These are phyloP conservation scores for Penicillium samsonianum DNA, from an alignment of 495 filamentous ascomycete genomes.

Conservation along the genomic window DNA sequence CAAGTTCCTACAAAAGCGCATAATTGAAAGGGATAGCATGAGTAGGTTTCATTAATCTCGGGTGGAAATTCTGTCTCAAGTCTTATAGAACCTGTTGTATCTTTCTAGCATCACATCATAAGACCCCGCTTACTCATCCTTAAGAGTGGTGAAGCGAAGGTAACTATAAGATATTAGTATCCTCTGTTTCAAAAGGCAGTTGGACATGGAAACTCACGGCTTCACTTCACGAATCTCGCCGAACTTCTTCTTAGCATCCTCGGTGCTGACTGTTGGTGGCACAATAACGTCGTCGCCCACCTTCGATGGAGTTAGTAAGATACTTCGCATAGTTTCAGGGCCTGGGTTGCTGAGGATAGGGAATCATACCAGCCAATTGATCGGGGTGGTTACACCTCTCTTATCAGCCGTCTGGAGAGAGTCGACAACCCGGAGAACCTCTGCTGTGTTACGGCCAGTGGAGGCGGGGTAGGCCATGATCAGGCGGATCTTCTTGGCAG, in stretches of 20 bases:
- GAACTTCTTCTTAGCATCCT: slow-evolving; percentile 68
- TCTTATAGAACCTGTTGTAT: slow-evolving; percentile 6
- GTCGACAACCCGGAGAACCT: slow-evolving; percentile 68
- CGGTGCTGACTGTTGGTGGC: slow-evolving; percentile 61
- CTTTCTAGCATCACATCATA: slow-evolving; percentile 26
- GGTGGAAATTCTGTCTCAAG: slow-evolving; percentile 6
- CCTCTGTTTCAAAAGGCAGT: not conserved
- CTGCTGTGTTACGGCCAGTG: slow-evolving; percentile 63
- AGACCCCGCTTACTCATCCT: slow-evolving; percentile 35
- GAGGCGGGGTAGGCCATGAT: slow-evolving; percentile 69
- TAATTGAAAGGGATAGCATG: not conserved
- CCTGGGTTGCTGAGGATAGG: not conserved
- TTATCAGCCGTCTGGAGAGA: slow-evolving; percentile 63
- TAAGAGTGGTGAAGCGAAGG: slow-evolving; percentile 49
- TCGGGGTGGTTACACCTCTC: slow-evolving; percentile 64
- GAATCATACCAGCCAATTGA: slow-evolving; percentile 48
- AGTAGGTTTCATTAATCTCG: not conserved
- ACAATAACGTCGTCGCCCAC: slow-evolving; percentile 68
- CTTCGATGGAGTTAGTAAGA: slow-evolving; percentile 8
- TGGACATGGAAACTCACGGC: slow-evolving; percentile 45
- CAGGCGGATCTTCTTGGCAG: slow-evolving; percentile 66
- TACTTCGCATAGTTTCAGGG: not conserved
- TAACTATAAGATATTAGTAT: slow-evolving; percentile 37
- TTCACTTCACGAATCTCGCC: slow-evolving; percentile 64
- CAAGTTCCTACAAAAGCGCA: not conserved